A percentile compares a stretch with the other conserved stretches of the same genome.
These are phyloP conservation scores for Sugiyamaella japonica DNA, from an alignment of 1,139 yeast genomes.

Conservation along the genomic window DNA sequence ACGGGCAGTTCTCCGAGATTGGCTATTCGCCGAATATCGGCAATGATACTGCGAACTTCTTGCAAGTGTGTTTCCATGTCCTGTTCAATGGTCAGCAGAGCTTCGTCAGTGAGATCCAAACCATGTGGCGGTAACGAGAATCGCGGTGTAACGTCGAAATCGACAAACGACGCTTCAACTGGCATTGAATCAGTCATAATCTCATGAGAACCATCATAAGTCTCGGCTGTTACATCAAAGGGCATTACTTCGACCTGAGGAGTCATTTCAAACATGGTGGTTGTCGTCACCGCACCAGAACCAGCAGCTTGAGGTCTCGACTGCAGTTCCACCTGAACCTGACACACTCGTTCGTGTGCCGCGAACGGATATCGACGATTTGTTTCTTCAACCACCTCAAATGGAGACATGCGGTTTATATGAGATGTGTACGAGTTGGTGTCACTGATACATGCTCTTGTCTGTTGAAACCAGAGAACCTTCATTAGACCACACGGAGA, in stretches of 20 bases:
- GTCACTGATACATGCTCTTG: slow-evolving; percentile 1
- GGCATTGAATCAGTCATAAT: neutral
- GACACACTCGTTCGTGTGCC: too few relatives aligned
- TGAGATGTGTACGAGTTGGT: slow-evolving; percentile 14
- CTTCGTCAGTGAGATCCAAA: slow-evolving; percentile 35
- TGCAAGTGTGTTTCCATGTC: slow-evolving; percentile 34
- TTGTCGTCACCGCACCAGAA: too few relatives aligned
- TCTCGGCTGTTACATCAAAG: neutral
- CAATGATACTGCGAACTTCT: slow-evolving; percentile 31
- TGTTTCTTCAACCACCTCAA: slow-evolving; percentile 9
- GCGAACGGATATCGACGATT: neutral
- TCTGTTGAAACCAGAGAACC: slow-evolving; percentile 9
- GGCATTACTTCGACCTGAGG: slow-evolving; percentile 5
- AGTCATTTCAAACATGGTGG: neutral
- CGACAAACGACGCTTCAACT: slow-evolving; percentile 29
- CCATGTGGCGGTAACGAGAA: slow-evolving; percentile 32
- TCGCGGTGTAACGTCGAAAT: slow-evolving; percentile 39
- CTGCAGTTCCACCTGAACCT: neutral
- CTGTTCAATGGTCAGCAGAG: slow-evolving; percentile 24
- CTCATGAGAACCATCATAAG: neutral
- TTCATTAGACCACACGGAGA: slow-evolving; percentile 7
- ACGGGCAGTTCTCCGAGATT: slow-evolving; percentile 42
- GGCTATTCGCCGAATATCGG: slow-evolving; percentile 37
- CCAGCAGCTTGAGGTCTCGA: neutral
- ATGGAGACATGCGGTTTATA: slow-evolving; percentile 12